phyloP scores from a whole-genome alignment of 2,329 filamentous ascomycete species.

The Stagonosporopsis cucurbitacearum region DNA sequence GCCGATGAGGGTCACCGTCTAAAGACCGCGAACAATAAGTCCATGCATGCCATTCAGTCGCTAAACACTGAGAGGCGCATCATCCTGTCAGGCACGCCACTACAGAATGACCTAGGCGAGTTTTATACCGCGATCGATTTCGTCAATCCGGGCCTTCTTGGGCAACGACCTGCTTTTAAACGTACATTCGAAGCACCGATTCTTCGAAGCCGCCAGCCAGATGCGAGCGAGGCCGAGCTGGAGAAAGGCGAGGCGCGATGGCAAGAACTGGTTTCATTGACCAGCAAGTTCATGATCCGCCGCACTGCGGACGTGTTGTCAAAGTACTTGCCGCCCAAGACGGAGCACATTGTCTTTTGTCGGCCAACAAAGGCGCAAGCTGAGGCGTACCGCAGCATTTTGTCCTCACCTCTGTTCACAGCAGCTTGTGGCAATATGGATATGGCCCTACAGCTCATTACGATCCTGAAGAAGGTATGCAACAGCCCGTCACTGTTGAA shows the following conservation, averaged over 20 bases:
- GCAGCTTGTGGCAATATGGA: slow-evolving; percentile 67
- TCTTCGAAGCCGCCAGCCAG: slow-evolving; percentile 67
- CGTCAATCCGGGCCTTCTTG: slow-evolving; percentile 70
- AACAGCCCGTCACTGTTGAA: slow-evolving; percentile 71
- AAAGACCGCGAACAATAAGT: slow-evolving; percentile 73
- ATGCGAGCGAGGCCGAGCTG: slow-evolving; percentile 65
- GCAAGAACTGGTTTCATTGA: slow-evolving; percentile 66
- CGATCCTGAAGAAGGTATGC: slow-evolving; percentile 75
- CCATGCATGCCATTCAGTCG: slow-evolving; percentile 68
- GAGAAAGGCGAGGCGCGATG: slow-evolving; percentile 69
- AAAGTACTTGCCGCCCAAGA: slow-evolving; percentile 70
- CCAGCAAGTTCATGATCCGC: slow-evolving; percentile 69
- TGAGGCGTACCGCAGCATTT: slow-evolving; percentile 66
- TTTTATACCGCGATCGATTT: slow-evolving; percentile 73
- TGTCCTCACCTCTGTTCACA: slow-evolving; percentile 69
- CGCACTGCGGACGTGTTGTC: slow-evolving; percentile 70
- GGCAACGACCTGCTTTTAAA: slow-evolving; percentile 68
- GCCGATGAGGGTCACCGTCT: slow-evolving; percentile 73
- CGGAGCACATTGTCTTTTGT: slow-evolving; percentile 72
- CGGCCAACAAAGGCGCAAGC: slow-evolving; percentile 66
- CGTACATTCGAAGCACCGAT: slow-evolving; percentile 70
- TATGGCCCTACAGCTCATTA: slow-evolving; percentile 71
- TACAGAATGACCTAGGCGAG: slow-evolving; percentile 72
- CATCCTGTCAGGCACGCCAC: slow-evolving; percentile 70
- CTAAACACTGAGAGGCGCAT: slow-evolving; percentile 67